These are phyloP conservation scores for Arachnomyces sp. DNA, from an alignment of 2,329 filamentous ascomycete species.

Conservation along the genomic window DNA sequence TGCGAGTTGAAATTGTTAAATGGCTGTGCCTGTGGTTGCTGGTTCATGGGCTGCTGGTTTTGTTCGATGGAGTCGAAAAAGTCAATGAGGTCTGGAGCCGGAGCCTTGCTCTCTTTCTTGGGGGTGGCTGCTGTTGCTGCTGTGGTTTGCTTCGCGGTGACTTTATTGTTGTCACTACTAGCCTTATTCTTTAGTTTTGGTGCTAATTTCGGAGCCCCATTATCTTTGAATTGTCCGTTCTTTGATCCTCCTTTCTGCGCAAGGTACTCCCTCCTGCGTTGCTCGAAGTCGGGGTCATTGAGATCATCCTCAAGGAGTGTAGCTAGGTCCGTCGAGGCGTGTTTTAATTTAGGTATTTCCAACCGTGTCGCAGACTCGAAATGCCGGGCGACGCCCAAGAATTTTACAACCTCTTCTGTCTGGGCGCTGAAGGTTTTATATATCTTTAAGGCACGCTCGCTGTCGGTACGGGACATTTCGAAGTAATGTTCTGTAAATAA, in stretches of 20 bases:
- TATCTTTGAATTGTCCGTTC: constrained; percentile 34
- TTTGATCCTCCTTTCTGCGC: constrained; percentile 72
- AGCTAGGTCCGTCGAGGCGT: constrained; percentile 85
- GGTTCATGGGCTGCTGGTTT: constrained; percentile 64
- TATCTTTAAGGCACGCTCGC: constrained; percentile 80
- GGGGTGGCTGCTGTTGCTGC: constrained; percentile 20
- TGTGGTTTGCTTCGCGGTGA: constrained; percentile 15
- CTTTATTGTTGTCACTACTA: constrained; percentile 24
- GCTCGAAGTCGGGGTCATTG: constrained; percentile 88
- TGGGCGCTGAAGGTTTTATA: constrained; percentile 88
- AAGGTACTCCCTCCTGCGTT: constrained; percentile 84
- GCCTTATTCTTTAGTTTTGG: constrained; percentile 10
- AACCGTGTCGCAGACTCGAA: constrained; percentile 86
- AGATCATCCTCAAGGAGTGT: constrained; percentile 90
- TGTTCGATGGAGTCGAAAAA: constrained; percentile 92
- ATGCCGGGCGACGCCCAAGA: constrained; percentile 75
- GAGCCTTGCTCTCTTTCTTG: constrained; percentile 27
- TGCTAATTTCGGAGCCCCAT: constrained; percentile 22
- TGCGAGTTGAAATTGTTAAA: constrained; percentile 14
- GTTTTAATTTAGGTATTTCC: constrained; percentile 93
- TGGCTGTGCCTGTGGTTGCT: constrained; percentile 32
- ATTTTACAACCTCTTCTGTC: constrained; percentile 87
- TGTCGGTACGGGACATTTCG: constrained; percentile 92
- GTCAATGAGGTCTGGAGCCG: constrained; percentile 69
- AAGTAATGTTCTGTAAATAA: constrained; percentile 73